Conservation (phyloP, 1,139 yeast genomes). For the Geotrichum candidum region DNA sequence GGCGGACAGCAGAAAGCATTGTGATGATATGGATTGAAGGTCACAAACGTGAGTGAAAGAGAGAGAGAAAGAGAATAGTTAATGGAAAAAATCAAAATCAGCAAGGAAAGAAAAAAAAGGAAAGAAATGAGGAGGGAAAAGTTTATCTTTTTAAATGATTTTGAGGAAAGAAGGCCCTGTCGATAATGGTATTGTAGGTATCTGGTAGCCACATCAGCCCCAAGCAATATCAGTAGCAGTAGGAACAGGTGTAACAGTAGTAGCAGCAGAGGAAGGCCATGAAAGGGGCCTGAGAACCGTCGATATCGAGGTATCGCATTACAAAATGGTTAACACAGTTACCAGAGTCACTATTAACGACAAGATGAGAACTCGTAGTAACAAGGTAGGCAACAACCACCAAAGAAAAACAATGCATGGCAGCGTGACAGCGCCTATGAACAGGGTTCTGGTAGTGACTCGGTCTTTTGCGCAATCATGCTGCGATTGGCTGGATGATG, state of each 20-base stretch:
- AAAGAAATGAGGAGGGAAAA: conserved; percentile 11
- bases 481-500: neutral
- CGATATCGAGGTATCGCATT: too few relatives aligned
- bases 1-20: conserved; percentile 16
- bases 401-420: neutral
- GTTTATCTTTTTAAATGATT: neutral
- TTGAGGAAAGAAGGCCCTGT: neutral
- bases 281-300: too few relatives aligned
- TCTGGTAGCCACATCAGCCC: too few relatives aligned
- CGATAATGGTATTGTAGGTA: neutral
- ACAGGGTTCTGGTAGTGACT: neutral
- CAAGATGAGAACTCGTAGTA: neutral
- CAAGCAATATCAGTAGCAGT: too few relatives aligned
- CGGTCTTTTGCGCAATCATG: neutral
- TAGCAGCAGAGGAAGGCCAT: too few relatives aligned
- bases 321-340: too few relatives aligned
- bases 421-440: neutral
- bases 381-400: neutral
- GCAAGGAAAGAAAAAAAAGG: conserved; percentile 11
- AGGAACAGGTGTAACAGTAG: too few relatives aligned
- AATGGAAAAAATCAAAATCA: conserved; percentile 8
- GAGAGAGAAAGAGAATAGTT: conserved; percentile 13
- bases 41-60: neutral
- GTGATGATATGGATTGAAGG: neutral
- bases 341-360: too few relatives aligned